phyloP scores from a whole-genome alignment of 805 yeast genomes.

The Hanseniaspora mollemarum region DNA sequence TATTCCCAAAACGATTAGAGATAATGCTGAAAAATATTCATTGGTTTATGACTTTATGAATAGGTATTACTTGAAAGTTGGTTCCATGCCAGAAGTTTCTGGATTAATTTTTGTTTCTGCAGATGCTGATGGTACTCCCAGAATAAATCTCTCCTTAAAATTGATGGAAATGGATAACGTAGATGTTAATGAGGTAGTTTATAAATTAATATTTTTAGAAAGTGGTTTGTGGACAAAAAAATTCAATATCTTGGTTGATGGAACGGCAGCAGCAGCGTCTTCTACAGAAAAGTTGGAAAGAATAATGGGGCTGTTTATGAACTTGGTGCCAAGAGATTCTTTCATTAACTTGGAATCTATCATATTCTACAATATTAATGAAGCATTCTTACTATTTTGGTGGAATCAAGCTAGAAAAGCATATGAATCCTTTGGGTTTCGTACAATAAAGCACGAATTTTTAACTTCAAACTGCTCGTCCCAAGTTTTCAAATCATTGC shows the following conservation, averaged over 20 bases:
- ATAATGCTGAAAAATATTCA: slow-evolving; percentile 38
- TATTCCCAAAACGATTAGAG: slow-evolving; percentile 43
- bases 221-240: slow-evolving; percentile 62
- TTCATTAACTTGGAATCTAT: slow-evolving; percentile 42
- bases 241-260: slow-evolving; percentile 53
- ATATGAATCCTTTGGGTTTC: slow-evolving; percentile 10
- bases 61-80: slow-evolving; percentile 46
- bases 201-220: slow-evolving; percentile 50
- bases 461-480: slow-evolving; percentile 39
- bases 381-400: slow-evolving; percentile 22
- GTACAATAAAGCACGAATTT: slow-evolving; percentile 29
- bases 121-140: slow-evolving; percentile 62
- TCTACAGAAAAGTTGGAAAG: slow-evolving; percentile 21
- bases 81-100: slow-evolving; percentile 35
- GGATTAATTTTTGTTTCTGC: slow-evolving; percentile 51
- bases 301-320: slow-evolving; percentile 28
- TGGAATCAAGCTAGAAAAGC: slow-evolving; percentile 21
- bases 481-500: slow-evolving; percentile 35
- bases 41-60: slow-evolving; percentile 65
- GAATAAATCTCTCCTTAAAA: slow-evolving; percentile 42
- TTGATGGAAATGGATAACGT: slow-evolving; percentile 30
- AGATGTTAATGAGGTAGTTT: slow-evolving; percentile 44
- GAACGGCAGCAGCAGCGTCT: slow-evolving; percentile 44
- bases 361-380: slow-evolving; percentile 38
- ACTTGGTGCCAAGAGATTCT: slow-evolving; percentile 43